Base-by-base conservation (phyloP, 202 grass and related monocot species). In the Setaria italica region DNA sequence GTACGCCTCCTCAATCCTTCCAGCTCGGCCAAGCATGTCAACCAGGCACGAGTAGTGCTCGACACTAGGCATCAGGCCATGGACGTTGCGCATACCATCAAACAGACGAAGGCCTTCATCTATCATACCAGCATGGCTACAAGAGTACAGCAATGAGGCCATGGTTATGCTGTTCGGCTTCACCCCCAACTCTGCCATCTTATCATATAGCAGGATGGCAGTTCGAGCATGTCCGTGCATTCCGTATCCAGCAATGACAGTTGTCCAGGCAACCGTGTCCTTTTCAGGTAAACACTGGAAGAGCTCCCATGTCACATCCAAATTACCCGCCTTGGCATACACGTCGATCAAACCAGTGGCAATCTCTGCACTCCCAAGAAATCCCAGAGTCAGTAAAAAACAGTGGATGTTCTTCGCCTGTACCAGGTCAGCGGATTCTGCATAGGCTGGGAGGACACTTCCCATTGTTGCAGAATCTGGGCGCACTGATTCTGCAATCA, bases 261-360 rank as follows among this genome's bases (percentile, higher is more conserved):
- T 76, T 49, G 91, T 95, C 93, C 90, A 99, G 55, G 96, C 88
- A 81, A 99, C 86, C 45, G 95, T 75, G 64, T 99, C 96, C 87
- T 88, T 92, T 82, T 84, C 80, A 75, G 82, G 60, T 49, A 99
- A 82, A 55, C 76, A 85, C 58, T 87, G 56, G 76, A 99, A 99
- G 63, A 89, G 82, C 51, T 47, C 30, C 88, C 67, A 88, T 14
- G 90, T 79, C 55, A 80, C 62, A 7, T 74, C 73, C 71, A 92
- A 74, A 62, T 88, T 86, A 76, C 92, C 85, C 2, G 80, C 92
- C 86, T 92, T 95, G 11, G 84, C 84, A 80, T 95, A 92, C 37
- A 82, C 66, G 67, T 89, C 69, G 4, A 92, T 78, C 35, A 95
- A 79, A 70, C 90, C 72, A 11, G 90, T 95, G 33, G 73, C 12